Conservation (phyloP, 805 yeast genomes). For the Candida pini region DNA sequence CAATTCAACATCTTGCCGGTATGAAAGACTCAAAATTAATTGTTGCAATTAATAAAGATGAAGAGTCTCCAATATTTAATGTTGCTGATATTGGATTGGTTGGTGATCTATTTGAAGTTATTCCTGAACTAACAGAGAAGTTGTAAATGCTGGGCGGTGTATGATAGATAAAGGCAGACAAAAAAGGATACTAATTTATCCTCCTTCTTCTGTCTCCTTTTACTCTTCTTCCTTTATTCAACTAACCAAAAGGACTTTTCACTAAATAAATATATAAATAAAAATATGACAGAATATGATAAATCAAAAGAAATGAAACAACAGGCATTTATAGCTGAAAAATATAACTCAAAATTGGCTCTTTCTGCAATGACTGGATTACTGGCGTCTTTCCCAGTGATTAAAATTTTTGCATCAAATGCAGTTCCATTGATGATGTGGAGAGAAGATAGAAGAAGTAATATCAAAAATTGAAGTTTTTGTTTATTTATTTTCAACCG, state of each 20-base stretch:
- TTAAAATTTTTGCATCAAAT: conserved; percentile 53
- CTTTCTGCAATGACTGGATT: conserved; percentile 54
- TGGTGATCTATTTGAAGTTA: conserved; percentile 78
- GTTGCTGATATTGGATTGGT: conserved; percentile 86
- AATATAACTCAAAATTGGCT: conserved; percentile 47
- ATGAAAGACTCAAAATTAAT: conserved; percentile 94
- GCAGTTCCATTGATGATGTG: conserved; percentile 53
- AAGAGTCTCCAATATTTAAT: conserved; percentile 89
- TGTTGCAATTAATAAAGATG: conserved; percentile 92
- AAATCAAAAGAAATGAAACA: conserved; percentile 33
- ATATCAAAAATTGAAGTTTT: neutral
- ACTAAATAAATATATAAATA: no score
- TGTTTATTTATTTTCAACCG: no score
- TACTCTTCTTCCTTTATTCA: neutral
- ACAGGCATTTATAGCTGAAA: conserved; percentile 45
- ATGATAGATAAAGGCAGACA: neutral
- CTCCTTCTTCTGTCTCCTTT: neutral
- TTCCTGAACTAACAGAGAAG: conserved; percentile 88
- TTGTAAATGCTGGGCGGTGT: conserved; percentile 28
- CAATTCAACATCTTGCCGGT: conserved; percentile 97
- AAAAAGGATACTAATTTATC: neutral
- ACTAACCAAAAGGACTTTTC: no score
- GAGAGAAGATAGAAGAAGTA: conserved; percentile 26
- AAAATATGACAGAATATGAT: conserved; percentile 25
- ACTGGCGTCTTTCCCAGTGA: conserved; percentile 52